Evolutionary conservation across 805 yeast genomes (phyloP), one percentile per base, ranked within the genome.

Genomic region (Wickerhamiella azyma): DNA sequence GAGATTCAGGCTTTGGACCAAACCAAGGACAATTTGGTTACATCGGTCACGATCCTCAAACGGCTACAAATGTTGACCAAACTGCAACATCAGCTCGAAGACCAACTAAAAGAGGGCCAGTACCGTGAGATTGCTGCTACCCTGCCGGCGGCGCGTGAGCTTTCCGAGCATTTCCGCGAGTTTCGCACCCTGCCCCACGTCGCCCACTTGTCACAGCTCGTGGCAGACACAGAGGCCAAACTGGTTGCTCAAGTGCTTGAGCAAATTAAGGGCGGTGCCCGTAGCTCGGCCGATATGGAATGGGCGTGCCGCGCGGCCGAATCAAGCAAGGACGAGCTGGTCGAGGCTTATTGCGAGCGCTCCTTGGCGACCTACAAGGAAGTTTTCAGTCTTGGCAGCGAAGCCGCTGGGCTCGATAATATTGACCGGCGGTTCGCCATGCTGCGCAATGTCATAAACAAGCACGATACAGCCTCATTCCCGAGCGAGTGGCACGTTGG

Each of bases 391-490:
- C 69, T 78, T 9, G 70, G 77, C 11, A 96, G 86, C 55, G 98
- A 92, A 63, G 98, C 98, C 0, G 96, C 96, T 1, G 81, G 94
- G 5, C 65, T 92, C 49, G 98, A 92, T 49, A 92, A 92, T 61
- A 64, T 92, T 43, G 72, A 76, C 26, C 68, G 96, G 53, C 68
- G 98, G 41, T 92, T 77, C 60, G 74, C 86, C 28, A 89, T 81
- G 60, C 83, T 85, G 63, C 79, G 80, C 53, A 78, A 82, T 53
- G 72, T 84, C 1, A 64, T 89, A 49, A 72, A 71, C 45, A 69
- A 71, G 33, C 76, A 78, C 53, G 13, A n/a, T 21, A 60, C 74
- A 1, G 70, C 69, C 28, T 67, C 70, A 29, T 92, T 92, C 63
- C 92, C 94, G 0, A 58, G 67, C 2, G 64, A 63, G 1, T 92